Base-by-base conservation (phyloP, 805 yeast genomes). In the Cyberlindnera galapagoensis region DNA sequence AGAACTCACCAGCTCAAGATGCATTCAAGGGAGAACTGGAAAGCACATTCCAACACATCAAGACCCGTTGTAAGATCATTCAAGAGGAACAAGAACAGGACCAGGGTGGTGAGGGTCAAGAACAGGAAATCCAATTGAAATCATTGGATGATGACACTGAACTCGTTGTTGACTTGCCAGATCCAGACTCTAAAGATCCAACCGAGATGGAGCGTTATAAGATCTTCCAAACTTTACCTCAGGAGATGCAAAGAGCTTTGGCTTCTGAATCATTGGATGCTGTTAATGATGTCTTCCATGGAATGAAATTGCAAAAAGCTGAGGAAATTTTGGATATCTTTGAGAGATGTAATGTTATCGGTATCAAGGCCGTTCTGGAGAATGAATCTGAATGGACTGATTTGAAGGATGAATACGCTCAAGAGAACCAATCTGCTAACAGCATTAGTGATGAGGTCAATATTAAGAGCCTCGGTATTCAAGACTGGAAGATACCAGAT, bases 61-160 rank as follows among this genome's bases (percentile, higher is more conserved):
- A 71, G 40, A 59, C 56, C 16, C 73, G 99, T 54, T 86, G 95
- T 52, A 69, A 76, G 50, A 57, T 85, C 3, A 67, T 92, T 35
- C 56, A 66, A 28, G 56, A 65, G 31, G 84, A 82, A 47, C 64
- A 65, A 23, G 56, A 46, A 5, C 56, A 52, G 9, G 64, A 54
- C 5, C 59, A 49, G 6, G 60, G 48, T 24, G 60, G 48, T 26
- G 63, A 57, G 18, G 72, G 57, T 24, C 88, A 76, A 28, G 90
- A 77, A 31, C 76, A 80, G 39, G 44, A 36, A 22, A 87, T 90
- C 44, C 98, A 90, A 60, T 66, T 90, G 52, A 83, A 83, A 51
- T 76, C 95, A 0, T 69, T 88, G 37, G 97, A 90, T 57, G 95
- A 92, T 25, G 69, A 77, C 37, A 74, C 87, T 2, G 78, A 80